Conservation (phyloP, 1,139 yeast genomes). For the Scheffersomyces illinoinensis region DNA sequence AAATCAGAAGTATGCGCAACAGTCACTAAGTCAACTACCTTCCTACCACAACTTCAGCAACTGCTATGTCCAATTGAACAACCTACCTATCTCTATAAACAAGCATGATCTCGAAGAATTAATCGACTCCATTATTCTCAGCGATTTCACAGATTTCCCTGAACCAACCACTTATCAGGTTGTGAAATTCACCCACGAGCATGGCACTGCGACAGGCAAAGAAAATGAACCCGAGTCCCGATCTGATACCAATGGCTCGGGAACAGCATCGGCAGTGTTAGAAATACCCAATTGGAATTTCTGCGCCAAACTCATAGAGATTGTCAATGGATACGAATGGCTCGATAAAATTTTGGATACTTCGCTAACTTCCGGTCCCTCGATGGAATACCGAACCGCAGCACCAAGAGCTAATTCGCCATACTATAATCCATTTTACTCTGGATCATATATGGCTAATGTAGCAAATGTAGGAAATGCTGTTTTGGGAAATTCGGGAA, state of each 20-base stretch:
- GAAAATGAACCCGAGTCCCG: conserved; percentile 1
- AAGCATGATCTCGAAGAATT: conserved; percentile 12
- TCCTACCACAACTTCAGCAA: background rate
- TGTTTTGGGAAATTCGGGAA: background rate
- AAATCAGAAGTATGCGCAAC: conserved; percentile 1
- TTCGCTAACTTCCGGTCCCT: conserved; percentile 3
- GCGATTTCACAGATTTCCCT: conserved; percentile 8
- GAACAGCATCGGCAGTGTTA: conserved; percentile 10
- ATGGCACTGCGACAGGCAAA: background rate
- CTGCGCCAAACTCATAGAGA: conserved; percentile 16
- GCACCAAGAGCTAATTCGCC: background rate
- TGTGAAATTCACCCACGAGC: conserved; percentile 4
- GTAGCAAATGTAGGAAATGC: background rate
- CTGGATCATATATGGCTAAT: background rate
- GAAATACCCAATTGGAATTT: conserved; percentile 17
- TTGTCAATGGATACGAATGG: conserved; percentile 30
- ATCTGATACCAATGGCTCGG: background rate
- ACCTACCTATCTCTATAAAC: conserved; percentile 13
- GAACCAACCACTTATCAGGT: conserved; percentile 2
- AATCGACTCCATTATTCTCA: conserved; percentile 15
- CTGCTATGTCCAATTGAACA: conserved; percentile 5
- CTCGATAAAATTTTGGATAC: conserved; percentile 20
- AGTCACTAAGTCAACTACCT: background rate
- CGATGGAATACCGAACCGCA: background rate
- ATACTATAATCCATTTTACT: background rate